A percentile compares a stretch with the other conserved stretches of the same genome.
These are phyloP conservation scores for Rhamnella rubrinervis DNA, from an alignment of 331 rosid genomes.

Conservation along the genomic window DNA sequence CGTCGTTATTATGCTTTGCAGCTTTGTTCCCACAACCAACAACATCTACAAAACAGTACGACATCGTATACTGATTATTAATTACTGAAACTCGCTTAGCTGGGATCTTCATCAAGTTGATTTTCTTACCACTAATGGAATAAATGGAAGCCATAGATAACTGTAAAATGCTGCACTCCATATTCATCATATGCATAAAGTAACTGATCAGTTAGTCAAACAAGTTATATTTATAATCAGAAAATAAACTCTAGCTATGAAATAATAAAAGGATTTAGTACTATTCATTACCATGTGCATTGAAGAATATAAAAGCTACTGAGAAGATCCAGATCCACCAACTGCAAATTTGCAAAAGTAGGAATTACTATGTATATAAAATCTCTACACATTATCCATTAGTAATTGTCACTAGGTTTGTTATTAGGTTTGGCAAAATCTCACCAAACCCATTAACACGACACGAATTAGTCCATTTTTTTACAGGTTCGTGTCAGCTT, in stretches of 20 bases:
- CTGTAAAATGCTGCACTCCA: slow-evolving; percentile 41
- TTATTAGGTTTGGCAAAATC: too few species aligned
- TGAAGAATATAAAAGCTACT: slow-evolving; percentile 42
- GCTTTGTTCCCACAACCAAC: slow-evolving; percentile 62
- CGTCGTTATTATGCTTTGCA: slow-evolving; percentile 50
- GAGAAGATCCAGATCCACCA: slow-evolving; percentile 70
- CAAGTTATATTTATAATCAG: background rate
- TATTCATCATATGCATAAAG: background rate
- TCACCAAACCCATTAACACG: too few species aligned
- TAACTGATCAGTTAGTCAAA: background rate
- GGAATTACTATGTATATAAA: too few species aligned
- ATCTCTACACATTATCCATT: background rate
- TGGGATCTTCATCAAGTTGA: background rate
- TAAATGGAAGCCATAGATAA: slow-evolving; percentile 57
- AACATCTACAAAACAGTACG: slow-evolving; percentile 31
- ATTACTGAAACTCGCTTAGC: too few species aligned
- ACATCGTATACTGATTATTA: too few species aligned
- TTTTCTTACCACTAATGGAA: slow-evolving; percentile 52
- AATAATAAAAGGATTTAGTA: background rate
- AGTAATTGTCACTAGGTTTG: too few species aligned
- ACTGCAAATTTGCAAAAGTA: slow-evolving; percentile 27
- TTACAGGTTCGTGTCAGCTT: too few species aligned
- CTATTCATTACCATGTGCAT: slow-evolving; percentile 46
- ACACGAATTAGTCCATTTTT: too few species aligned
- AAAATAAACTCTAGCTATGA: background rate